Base-by-base conservation (phyloP, 768 basidiomycete species). In the Exidia glandulosa region DNA sequence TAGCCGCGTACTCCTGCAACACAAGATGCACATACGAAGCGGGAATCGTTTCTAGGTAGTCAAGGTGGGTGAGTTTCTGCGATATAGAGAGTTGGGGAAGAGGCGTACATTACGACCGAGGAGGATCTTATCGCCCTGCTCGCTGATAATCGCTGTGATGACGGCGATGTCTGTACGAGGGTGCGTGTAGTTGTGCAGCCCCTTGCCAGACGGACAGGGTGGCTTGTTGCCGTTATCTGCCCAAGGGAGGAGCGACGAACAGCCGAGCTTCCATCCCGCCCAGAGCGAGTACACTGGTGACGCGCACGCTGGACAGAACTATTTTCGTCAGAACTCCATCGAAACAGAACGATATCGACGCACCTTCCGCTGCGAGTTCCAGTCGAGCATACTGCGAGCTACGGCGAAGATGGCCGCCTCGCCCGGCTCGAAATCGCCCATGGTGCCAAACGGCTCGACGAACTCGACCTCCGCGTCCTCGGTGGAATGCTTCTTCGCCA, bases 241-340 rank as follows among this genome's bases (percentile, higher is more conserved):
- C 87, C 90, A 90, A 5, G 90, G 88, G 23, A 91, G 71, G 30
- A 90, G 70, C 0, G 88, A 80, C 5, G 80, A 75, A 70, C 95
- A 99, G 3, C 81, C 79, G 1, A 94, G 73, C 72, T 99, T 99
- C 94, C 94, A 99, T 0, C 95, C 95, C 3, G 84, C 93, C 95
- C 95, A 97, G 65, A 90, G 76, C 0, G 91, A 88, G 66, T 90
- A 89, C 0, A 85, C 81, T 2, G 80, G 79, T 0, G 85, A 81
- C 3, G 94, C 93, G 69, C 95, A 98, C 0, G 82, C 85, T 0
- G 94, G 81, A 68, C 95, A 98, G 70, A 90, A 94, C 91, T 94
- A 62, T 3, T n/a, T 16, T 12, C 14, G 52, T 52, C 33, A 57
- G 30, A 59, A 55, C 23, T 2, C 55, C 13, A 36, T 29, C 23